Evolutionary conservation across 148 eudicot genomes (phyloP), one percentile per base, ranked within the genome.

Genomic region (Vaccinium darrowii): DNA sequence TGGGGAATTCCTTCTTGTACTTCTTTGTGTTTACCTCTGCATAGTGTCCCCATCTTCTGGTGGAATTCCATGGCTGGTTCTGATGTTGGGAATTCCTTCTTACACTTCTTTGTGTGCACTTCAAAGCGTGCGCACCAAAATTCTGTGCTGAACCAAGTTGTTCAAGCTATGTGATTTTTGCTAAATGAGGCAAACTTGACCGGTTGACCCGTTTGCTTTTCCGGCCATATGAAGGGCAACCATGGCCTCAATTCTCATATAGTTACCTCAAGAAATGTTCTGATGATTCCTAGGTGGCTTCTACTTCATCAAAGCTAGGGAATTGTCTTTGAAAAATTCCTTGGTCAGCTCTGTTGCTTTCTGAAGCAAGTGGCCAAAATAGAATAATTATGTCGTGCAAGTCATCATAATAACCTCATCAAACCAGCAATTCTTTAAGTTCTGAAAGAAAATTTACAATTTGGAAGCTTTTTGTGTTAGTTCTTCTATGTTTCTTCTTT

Each of bases 191-290:
- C 36, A 33, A 33, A 33, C 36, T 33, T 33, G 47, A 43, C 47
- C 47, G 47, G 47, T 43, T 4, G 6, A 43, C 47, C 47, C 0
- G 5, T 43, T 43, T 43, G 47, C 47, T 43, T 43, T 43, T 43
- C 47, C 47, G 47, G 47, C 47, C 5, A 43, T 43, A 43, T 43
- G 47, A 3, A 10, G 11, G 78, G 50, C 67, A 62, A 73, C 76
- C 76, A 78, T 23, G 43, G n/a, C n/a, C 25, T 30, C 15, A 13
- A 5, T 11, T 57, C 53, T 33, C 11, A 50, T 56, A 7, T 54
- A 79, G 82, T 50, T 62, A 18, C 25, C 51, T 79, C 15, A 18
- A 57, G 49, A 36, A 79, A 54, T 79, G 49, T 79, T 79, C 65
- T 79, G 23, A 33, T 5, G 8, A 19, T 36, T 56, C 19, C 43